Conservation (phyloP, 768 basidiomycete genomes). For the Rhodotorula babjevae region DNA sequence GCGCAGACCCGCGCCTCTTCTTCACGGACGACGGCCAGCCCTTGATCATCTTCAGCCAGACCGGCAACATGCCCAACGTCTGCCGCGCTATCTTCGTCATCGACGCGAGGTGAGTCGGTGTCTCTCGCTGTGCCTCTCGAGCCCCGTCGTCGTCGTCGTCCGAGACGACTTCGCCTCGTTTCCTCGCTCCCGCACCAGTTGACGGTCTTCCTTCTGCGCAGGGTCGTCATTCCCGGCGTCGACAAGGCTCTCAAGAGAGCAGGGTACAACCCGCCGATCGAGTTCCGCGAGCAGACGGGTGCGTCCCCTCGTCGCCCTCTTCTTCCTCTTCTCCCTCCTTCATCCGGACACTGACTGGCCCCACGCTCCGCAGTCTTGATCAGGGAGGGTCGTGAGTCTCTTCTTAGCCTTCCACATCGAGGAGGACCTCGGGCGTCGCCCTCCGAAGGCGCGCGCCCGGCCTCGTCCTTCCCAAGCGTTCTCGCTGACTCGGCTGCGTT, state of each 20-base stretch:
- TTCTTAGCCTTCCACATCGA: too few species aligned
- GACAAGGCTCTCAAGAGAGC: constrained; percentile 16
- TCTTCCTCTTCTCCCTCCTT: too few species aligned
- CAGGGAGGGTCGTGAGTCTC: not conserved
- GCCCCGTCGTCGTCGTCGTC: too few species aligned
- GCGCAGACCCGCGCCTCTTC: constrained; percentile 20
- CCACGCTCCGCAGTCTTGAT: not conserved
- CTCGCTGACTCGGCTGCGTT: too few species aligned
- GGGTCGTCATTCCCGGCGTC: constrained; percentile 24
- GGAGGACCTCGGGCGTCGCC: too few species aligned
- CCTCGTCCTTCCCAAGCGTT: too few species aligned
- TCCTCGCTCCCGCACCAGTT: too few species aligned
- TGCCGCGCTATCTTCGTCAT: constrained; percentile 27
- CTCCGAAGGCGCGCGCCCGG: too few species aligned
- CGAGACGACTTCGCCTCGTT: too few species aligned
- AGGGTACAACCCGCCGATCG: constrained; percentile 17
- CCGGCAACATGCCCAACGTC: constrained; percentile 13
- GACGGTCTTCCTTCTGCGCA: not conserved
- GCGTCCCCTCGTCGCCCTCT: not conserved
- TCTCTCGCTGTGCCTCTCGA: too few species aligned
- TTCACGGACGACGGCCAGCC: constrained; percentile 27
- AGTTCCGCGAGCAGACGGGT: constrained; percentile 27
- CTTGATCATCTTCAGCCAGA: constrained; percentile 20
- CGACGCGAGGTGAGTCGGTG: constrained; percentile 9
- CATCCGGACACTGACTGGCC: too few species aligned